These are phyloP conservation scores for Aspergillus ostianus DNA, from an alignment of 495 filamentous ascomycete genomes.

Conservation along the genomic window DNA sequence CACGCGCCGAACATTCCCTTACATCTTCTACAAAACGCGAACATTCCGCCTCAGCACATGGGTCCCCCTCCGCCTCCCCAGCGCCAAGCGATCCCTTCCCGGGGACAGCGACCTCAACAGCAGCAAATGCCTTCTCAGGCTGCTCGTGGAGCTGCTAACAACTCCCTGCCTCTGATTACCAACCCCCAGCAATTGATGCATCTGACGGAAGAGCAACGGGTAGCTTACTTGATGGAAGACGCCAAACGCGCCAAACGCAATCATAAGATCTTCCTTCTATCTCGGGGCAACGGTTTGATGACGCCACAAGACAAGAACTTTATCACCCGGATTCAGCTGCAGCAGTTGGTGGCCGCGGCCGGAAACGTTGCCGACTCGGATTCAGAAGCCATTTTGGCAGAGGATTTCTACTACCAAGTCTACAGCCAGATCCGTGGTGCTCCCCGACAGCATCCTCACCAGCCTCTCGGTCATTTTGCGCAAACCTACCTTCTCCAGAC, in stretches of 20 bases:
- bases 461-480: conserved; percentile 91
- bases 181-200: conserved; percentile 72
- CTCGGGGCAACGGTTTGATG: conserved; percentile 95
- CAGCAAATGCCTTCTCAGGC: conserved; percentile 29
- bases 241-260: conserved; percentile 95
- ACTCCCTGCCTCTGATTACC: conserved; percentile 54
- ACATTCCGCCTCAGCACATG: conserved; percentile 36
- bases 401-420: conserved; percentile 99
- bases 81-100: conserved; percentile 31
- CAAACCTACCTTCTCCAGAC: conserved; percentile 97
- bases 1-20: conserved; percentile 40
- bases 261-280: conserved; percentile 94
- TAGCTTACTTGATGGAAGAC: conserved; percentile 80
- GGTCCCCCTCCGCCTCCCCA: conserved; percentile 21
- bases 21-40: conserved; percentile 41
- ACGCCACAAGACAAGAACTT: conserved; percentile 99
- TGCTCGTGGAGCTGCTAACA: conserved; percentile 24
- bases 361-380: conserved; percentile 79
- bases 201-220: conserved; percentile 74
- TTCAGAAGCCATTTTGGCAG: conserved; percentile 72
- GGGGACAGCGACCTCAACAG: conserved; percentile 45
- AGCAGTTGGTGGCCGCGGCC: conserved; percentile 89
- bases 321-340: conserved; percentile 94
- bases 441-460: conserved; percentile 79
- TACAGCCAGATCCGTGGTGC: conserved; percentile 89